Percentiles rank a stretch among this genome's conserved stretches.
Evolutionary conservation across 306 rosid genomes (phyloP).

Genomic region (Trifolium repens): DNA sequence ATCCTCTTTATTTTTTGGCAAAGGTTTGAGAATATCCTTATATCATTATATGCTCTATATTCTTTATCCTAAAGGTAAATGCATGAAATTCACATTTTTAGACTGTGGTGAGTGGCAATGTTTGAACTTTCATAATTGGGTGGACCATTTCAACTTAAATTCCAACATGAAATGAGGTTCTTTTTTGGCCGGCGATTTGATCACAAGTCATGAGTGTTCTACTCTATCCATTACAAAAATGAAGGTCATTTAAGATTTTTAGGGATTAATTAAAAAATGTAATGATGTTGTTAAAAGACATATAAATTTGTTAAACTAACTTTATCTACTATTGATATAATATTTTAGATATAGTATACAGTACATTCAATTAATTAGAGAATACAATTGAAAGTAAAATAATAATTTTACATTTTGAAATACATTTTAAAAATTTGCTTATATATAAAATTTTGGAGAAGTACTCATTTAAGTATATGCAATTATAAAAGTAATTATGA

Average conservation of each 20-base stretch:
- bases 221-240: no score
- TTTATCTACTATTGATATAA: not conserved
- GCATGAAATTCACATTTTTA: constrained; percentile 36
- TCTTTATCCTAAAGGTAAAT: not conserved
- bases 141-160: constrained; percentile 5
- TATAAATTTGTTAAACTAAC: no score
- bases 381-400: no score
- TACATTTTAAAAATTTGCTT: no score
- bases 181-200: constrained; percentile 36
- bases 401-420: no score
- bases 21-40: constrained; percentile 3
- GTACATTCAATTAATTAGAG: no score
- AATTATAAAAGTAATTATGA: not conserved
- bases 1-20: not conserved
- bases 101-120: constrained; percentile 11
- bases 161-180: not conserved
- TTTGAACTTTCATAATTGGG: constrained; percentile 33
- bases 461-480: no score
- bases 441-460: no score
- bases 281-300: no score
- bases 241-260: no score
- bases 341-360: no score
- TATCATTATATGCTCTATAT: not conserved
- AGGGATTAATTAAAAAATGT: no score
- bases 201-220: not conserved